Evolutionary conservation across 306 rosid species (phyloP), one percentile per base, ranked within the genome.

Genomic region (Gastrolobium bilobum): DNA sequence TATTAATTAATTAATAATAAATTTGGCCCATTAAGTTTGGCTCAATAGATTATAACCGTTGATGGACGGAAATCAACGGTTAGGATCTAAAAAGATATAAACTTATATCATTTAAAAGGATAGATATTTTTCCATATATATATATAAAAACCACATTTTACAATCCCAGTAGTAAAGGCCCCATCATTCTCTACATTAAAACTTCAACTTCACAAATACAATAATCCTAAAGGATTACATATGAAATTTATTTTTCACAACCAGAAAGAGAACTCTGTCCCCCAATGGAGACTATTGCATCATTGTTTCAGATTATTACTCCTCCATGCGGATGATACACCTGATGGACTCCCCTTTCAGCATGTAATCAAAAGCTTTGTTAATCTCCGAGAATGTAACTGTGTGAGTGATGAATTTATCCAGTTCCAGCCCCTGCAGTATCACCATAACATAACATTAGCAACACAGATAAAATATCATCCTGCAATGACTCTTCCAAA

Each of bases 401-500:
- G 88, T 58, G 78, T 92, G 97, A 44, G 96, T 92, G 64, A 92
- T 89, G 83, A 92, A 92, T 71, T 92, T 92, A 37, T 92, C 96
- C 73, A 92, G 3, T 46, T 92, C 97, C 84, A 92, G 76, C 77
- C 85, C 97, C 97, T 92, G 76, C 74, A 78, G 5, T 10, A 63
- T n/a, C 43, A 70, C 59, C 34, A 46, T 5, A 14, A 34, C 6
- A 53, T 34, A 42, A 61, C 14, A 80, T 80, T 61, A 30, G 30
- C 52, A 60, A 38, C 38, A 46, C 6, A 14, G 5, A 31, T 7
- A 39, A 30, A 10, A 80, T 20, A 51, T 8, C 6, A 26, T 9
- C 29, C 0, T 39, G 40, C 38, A 71, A 63, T 20, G 47, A n/a
- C 20, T 56, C 15, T 6, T 6, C 6, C 3, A 4, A 9, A 14